These are phyloP conservation scores for Ogataea hybrid DNA, from an alignment of 1,139 yeast species.

Conservation along the genomic window DNA sequence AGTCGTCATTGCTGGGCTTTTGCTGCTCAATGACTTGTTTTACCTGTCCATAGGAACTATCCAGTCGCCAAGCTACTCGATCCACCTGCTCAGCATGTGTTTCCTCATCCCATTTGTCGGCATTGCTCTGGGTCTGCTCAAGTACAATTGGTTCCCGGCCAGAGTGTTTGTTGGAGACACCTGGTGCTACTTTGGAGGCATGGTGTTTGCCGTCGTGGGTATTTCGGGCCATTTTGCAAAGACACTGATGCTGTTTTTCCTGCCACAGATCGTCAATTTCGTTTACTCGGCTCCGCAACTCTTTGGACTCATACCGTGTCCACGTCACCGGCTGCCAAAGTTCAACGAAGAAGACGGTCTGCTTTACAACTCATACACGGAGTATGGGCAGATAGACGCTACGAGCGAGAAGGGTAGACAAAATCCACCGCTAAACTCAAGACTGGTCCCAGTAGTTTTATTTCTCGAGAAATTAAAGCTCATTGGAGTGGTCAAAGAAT, in stretches of 20 bases:
- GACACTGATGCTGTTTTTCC: slow-evolving; percentile 77
- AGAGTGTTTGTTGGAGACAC: slow-evolving; percentile 96
- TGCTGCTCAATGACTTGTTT: slow-evolving; percentile 72
- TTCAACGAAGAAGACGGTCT: slow-evolving; percentile 67
- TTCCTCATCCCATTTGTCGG: slow-evolving; percentile 85
- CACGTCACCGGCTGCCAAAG: slow-evolving; percentile 88
- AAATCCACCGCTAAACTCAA: slow-evolving; percentile 33
- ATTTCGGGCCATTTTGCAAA: slow-evolving; percentile 95
- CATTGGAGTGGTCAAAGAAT: slow-evolving; percentile 45
- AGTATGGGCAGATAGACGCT: slow-evolving; percentile 30
- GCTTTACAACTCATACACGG: slow-evolving; percentile 72
- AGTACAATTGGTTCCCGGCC: slow-evolving; percentile 89
- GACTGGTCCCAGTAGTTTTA: slow-evolving; percentile 35
- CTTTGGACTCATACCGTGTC: slow-evolving; percentile 85
- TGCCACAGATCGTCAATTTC: slow-evolving; percentile 90
- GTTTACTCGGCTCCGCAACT: slow-evolving; percentile 88
- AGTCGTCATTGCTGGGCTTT: slow-evolving; percentile 68
- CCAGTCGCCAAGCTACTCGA: slow-evolving; percentile 59
- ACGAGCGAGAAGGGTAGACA: slow-evolving; percentile 3
- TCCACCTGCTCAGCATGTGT: slow-evolving; percentile 80
- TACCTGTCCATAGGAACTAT: slow-evolving; percentile 43
- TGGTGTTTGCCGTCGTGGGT: slow-evolving; percentile 98
- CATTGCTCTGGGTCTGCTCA: slow-evolving; percentile 72
- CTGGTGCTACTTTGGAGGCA: slow-evolving; percentile 95
- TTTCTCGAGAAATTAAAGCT: slow-evolving; percentile 46